Percentiles rank a stretch among this genome's conserved stretches.
Conservation (phyloP, 306 rosid species). For the Albizia julibrissin region DNA sequence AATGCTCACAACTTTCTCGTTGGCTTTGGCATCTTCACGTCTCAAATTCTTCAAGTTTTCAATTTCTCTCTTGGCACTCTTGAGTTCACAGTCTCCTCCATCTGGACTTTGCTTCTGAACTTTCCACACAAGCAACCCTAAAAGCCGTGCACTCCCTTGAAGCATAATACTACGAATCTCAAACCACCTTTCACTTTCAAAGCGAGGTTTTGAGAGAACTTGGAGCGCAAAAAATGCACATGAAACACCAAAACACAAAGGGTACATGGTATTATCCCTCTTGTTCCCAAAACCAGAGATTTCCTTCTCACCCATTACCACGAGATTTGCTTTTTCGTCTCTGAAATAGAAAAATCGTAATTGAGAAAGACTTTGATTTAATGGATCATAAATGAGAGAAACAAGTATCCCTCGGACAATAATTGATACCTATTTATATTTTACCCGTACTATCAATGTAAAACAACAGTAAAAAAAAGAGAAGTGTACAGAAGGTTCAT, state of each 20-base stretch:
- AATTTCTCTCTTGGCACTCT: slow-evolving; percentile 57
- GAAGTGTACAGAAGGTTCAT: slow-evolving; percentile 2
- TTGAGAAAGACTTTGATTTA: slow-evolving; percentile 31
- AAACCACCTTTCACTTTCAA: slow-evolving; percentile 55
- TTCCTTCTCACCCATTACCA: slow-evolving; percentile 52
- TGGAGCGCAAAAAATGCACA: slow-evolving; percentile 83
- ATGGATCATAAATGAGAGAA: slow-evolving; percentile 4
- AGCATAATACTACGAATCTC: slow-evolving; percentile 64
- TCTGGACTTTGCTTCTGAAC: slow-evolving; percentile 52
- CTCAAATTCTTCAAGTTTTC: slow-evolving; percentile 71
- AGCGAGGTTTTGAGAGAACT: slow-evolving; percentile 49
- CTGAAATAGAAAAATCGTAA: slow-evolving; percentile 17
- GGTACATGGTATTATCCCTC: slow-evolving; percentile 42
- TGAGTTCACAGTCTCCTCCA: slow-evolving; percentile 46
- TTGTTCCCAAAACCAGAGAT: slow-evolving; percentile 28
- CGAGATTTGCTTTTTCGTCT: slow-evolving; percentile 28
- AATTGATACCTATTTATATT: background rate
- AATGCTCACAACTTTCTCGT: slow-evolving; percentile 88
- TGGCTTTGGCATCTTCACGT: slow-evolving; percentile 89
- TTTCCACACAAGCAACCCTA: slow-evolving; percentile 82
- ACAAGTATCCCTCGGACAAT: background rate
- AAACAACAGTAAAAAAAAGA: slow-evolving; percentile 27
- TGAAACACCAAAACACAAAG: slow-evolving; percentile 81
- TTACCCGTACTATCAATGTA: background rate
- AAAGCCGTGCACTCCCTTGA: slow-evolving; percentile 79